Conservation (phyloP, 441 rosid genomes). For the Flueggea neowawraea region DNA sequence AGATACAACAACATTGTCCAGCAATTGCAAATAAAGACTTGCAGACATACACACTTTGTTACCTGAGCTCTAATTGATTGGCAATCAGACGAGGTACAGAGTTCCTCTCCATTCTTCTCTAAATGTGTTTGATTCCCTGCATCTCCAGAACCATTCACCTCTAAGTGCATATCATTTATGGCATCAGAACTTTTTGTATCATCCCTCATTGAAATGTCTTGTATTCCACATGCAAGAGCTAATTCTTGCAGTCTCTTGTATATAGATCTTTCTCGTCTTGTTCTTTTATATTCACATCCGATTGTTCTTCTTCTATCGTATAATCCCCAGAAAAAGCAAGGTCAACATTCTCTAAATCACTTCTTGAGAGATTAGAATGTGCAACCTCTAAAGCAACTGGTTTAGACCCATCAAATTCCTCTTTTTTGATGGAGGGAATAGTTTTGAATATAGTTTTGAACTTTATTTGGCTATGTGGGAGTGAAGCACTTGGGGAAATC, state of each 20-base stretch:
- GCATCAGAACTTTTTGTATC: conserved; percentile 28
- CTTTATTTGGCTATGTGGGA: conserved; percentile 24
- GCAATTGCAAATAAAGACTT: conserved; percentile 5
- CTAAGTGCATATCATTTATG: conserved; percentile 21
- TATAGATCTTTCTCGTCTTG: conserved; percentile 37
- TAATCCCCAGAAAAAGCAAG: conserved; percentile 24
- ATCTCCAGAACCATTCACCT: conserved; percentile 11
- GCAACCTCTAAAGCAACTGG: conserved; percentile 18
- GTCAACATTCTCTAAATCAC: conserved; percentile 24
- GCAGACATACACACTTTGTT: conserved; percentile 7
- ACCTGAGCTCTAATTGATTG: conserved; percentile 50
- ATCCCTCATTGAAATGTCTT: conserved; percentile 21
- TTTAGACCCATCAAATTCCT: conserved; percentile 21
- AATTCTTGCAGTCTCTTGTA: conserved; percentile 40
- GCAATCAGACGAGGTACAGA: conserved; percentile 33
- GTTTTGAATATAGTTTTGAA: conserved; percentile 23
- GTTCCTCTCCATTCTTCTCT: conserved; percentile 27
- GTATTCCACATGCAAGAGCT: conserved; percentile 22
- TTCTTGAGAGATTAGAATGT: conserved; percentile 21
- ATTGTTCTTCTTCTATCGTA: conserved; percentile 21
- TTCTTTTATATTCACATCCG: conserved; percentile 17
- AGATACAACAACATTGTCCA: neutral
- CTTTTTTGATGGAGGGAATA: conserved; percentile 27
- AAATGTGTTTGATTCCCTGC: conserved; percentile 23
- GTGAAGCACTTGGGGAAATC: conserved; percentile 32